Base-by-base conservation (phyloP, 768 basidiomycete species). In the Lactifluus echinatus region DNA sequence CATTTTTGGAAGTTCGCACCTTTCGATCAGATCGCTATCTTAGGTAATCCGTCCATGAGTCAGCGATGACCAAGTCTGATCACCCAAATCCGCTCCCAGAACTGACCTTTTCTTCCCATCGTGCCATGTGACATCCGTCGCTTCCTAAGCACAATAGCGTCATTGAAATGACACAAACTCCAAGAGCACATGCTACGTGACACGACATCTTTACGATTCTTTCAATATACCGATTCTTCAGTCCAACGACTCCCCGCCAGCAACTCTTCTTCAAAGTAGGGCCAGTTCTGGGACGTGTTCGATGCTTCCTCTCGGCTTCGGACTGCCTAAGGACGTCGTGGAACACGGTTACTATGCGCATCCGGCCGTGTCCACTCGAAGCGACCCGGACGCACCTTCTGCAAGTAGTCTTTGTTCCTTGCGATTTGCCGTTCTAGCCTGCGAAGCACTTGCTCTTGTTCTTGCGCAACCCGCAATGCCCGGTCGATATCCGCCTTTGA, bases 381-480 rank as follows among this genome's bases (percentile, higher is more conserved):
- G 21, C 5, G 5, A 39, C 21, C 7, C 15, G 4, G 8, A 64
- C 72, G 47, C 31, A 85, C 87, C 80, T 91, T 93, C 31, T 65
- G 73, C 64, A 92, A 66, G 60, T 82, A 92, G 45, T 91, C 90
- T 64, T 76, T 85, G 67, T 83, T 85, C 66, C 77, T 73, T 39
- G 76, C 80, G 64, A 85, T 69, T 53, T 80, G 77, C 56, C 75
- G 70, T 62, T 88, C 84, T 21, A 87, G 67, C 47, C 67, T 66
- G 26, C 65, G 70, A 8, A 88, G 74, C 19, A 75, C 60, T 45
- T 67, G 69, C 14, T 75, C 73, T 66, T 85, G 86, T 45, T 72
- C 70, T 66, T 89, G 87, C 4, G 76, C 77, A 2, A 75, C 73
- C 50, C 64, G 70, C 42, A 91, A 72, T 4, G 82, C 75, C 1